Conservation (phyloP, 2,329 filamentous ascomycete genomes). For the Sporothrix humicola region DNA sequence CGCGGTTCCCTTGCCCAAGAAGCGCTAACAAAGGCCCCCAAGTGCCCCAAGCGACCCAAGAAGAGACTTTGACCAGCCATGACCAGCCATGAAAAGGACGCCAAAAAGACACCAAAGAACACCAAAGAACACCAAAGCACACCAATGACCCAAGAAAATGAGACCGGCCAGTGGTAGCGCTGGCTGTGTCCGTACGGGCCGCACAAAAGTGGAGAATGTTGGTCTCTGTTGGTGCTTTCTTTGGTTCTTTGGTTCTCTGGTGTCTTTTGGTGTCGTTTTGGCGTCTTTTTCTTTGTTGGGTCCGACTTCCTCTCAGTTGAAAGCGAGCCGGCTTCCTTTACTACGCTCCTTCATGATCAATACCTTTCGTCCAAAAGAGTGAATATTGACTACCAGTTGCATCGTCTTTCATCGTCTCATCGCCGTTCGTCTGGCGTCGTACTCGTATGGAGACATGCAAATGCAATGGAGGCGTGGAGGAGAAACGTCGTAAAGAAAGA, state of each 20-base stretch:
- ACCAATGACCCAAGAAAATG: background rate
- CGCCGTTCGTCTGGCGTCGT: background rate
- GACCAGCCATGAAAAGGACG: too few relatives aligned
- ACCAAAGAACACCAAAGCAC: background rate
- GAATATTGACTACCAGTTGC: background rate
- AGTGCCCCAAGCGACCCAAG: background rate
- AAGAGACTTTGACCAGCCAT: too few relatives aligned
- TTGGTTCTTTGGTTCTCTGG: background rate
- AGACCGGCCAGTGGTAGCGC: conserved; percentile 25
- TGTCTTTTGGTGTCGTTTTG: background rate
- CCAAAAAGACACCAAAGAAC: conserved; percentile 1
- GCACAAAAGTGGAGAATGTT: conserved; percentile 22
- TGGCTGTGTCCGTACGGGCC: conserved; percentile 27
- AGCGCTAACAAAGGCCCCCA: background rate
- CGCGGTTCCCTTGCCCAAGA: background rate
- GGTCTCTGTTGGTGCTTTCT: conserved; percentile 1
- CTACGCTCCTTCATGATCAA: too few relatives aligned
- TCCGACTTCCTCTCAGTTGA: background rate
- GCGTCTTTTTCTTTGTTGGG: background rate
- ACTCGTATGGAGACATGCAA: background rate
- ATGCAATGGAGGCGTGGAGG: background rate
- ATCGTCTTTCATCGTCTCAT: background rate
- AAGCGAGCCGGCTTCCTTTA: too few relatives aligned
- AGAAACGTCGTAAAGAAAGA: background rate
- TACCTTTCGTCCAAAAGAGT: too few relatives aligned